Conservation (phyloP, 2,329 filamentous ascomycete genomes). For the Madurella fahalii region DNA sequence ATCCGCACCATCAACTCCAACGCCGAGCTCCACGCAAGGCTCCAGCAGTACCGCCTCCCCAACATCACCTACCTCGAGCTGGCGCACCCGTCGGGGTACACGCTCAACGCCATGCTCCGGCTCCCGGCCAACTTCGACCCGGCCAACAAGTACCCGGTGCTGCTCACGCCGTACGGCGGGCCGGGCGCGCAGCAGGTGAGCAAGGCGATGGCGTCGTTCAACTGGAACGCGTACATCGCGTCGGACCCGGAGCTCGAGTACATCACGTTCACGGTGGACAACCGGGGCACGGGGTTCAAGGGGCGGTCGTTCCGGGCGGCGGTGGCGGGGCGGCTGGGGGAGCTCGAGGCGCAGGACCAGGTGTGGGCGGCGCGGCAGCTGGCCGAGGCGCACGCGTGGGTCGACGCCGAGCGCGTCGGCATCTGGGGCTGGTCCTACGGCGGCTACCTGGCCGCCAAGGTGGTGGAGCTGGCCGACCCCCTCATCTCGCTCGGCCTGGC, state of each 20-base stretch:
- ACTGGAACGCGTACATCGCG: conserved; percentile 60
- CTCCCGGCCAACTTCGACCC: conserved; percentile 62
- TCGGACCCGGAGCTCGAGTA: conserved; percentile 66
- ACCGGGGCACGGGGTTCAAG: conserved; percentile 62
- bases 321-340: conserved; percentile 57
- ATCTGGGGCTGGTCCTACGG: conserved; percentile 70
- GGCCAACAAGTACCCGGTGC: conserved; percentile 59
- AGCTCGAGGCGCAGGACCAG: conserved; percentile 62
- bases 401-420: conserved; percentile 56
- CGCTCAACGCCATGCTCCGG: conserved; percentile 60
- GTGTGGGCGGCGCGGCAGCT: conserved; percentile 61
- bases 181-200: conserved; percentile 59
- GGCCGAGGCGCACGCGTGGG: conserved; percentile 45
- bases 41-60: conserved; percentile 58
- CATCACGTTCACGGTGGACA: conserved; percentile 64
- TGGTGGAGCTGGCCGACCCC: conserved; percentile 57
- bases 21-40: conserved; percentile 48
- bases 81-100: conserved; percentile 56
- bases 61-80: conserved; percentile 62
- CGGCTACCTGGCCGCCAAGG: conserved; percentile 63
- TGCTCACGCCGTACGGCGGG: conserved; percentile 66
- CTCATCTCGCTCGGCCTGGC: conserved; percentile 61
- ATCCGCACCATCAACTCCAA: conserved; percentile 59
- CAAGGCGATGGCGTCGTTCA: conserved; percentile 52
- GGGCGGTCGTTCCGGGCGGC: conserved; percentile 58